Conservation (phyloP, 345 rosid genomes). For the Aquilaria yunnanensis region DNA sequence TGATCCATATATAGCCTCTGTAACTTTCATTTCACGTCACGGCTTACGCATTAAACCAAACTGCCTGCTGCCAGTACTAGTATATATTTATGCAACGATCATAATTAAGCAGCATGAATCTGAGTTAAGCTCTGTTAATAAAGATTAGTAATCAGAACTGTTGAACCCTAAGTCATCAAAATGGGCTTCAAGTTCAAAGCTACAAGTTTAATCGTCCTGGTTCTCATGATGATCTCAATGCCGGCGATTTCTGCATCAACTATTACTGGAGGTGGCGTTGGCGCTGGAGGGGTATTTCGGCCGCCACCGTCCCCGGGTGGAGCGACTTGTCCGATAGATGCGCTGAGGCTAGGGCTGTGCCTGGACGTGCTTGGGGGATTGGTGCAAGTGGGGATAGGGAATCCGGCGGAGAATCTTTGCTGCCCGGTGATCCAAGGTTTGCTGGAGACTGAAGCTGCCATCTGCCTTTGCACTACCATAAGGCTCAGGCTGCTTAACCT, state of each 20-base stretch:
- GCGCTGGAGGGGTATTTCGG: slow-evolving; percentile 20
- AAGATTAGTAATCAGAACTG: slow-evolving; percentile 10
- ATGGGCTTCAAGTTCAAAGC: slow-evolving; percentile 42
- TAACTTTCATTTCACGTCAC: slow-evolving; percentile 22
- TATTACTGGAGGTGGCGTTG: slow-evolving; percentile 26
- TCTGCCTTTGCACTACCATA: slow-evolving; percentile 60
- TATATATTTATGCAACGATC: too few species aligned
- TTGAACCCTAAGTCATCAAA: slow-evolving; percentile 14
- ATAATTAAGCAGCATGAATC: slow-evolving; percentile 9
- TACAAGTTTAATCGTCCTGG: slow-evolving; percentile 38
- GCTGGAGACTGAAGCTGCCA: slow-evolving; percentile 54
- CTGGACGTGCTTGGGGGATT: slow-evolving; percentile 53
- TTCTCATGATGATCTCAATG: slow-evolving; percentile 39
- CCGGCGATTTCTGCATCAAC: slow-evolving; percentile 49
- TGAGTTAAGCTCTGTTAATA: background rate
- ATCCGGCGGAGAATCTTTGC: slow-evolving; percentile 52
- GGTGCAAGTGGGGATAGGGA: slow-evolving; percentile 55
- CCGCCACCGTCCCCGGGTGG: slow-evolving; percentile 27
- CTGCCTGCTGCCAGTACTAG: slow-evolving; percentile 16
- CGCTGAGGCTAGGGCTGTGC: slow-evolving; percentile 53
- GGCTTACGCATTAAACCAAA: slow-evolving; percentile 30
- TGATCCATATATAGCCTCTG: slow-evolving; percentile 10
- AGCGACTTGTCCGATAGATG: slow-evolving; percentile 48
- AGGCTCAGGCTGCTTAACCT: slow-evolving; percentile 57
- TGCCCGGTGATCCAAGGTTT: slow-evolving; percentile 57